These are phyloP conservation scores for Paragyromitra xinjiangensis DNA, from an alignment of 495 filamentous ascomycete genomes.

Conservation along the genomic window DNA sequence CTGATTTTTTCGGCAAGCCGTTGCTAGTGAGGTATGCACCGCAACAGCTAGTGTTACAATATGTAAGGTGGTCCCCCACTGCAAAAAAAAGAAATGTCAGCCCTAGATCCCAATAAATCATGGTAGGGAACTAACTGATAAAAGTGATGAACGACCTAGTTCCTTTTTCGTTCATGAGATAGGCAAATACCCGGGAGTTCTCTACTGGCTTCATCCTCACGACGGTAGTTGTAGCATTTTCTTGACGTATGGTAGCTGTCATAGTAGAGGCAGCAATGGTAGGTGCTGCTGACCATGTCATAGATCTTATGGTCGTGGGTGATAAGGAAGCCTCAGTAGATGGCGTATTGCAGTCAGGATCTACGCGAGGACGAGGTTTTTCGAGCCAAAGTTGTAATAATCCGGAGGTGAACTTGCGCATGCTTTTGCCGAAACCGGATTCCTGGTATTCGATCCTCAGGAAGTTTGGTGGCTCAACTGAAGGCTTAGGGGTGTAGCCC, in stretches of 20 bases:
- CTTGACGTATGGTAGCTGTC: conserved; percentile 22
- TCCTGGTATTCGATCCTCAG: conserved; percentile 37
- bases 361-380: conserved; percentile 33
- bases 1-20: not conserved
- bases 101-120: not conserved
- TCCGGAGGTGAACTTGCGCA: conserved; percentile 34
- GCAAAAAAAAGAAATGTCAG: not conserved
- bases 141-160: conserved; percentile 33
- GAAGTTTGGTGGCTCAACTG: conserved; percentile 22
- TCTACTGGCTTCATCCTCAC: conserved; percentile 21
- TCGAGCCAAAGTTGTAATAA: conserved; percentile 44
- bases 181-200: conserved; percentile 35
- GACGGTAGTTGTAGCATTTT: conserved; percentile 4
- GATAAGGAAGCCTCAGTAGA: conserved; percentile 21
- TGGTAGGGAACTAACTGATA: conserved; percentile 12
- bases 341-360: conserved; percentile 4
- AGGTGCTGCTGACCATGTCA: conserved; percentile 15
- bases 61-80: conserved; percentile 23
- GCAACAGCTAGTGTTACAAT: conserved; percentile 35
- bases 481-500: conserved; percentile 10
- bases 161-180: conserved; percentile 21
- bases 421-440: conserved; percentile 6
- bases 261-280: conserved; percentile 20
- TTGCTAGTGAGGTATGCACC: conserved; percentile 1
- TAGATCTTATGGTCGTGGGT: conserved; percentile 18